phyloP scores from a whole-genome alignment of 139 green algal species.

The Zygnema cylindricum region DNA sequence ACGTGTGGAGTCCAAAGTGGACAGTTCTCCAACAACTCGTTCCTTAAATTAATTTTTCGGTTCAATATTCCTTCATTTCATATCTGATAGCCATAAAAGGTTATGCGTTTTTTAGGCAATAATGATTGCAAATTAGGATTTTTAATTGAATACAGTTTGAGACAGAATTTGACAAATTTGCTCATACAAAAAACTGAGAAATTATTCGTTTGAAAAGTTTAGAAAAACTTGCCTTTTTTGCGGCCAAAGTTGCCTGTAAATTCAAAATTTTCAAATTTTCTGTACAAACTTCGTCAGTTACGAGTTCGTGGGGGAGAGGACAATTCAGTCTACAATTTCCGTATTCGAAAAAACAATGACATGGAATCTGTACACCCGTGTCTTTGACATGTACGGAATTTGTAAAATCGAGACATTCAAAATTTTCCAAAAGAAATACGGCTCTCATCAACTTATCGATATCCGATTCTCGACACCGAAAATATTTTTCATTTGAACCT shows the following conservation, averaged over 20 bases:
- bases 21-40: no score
- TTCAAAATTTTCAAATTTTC: not conserved
- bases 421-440: not conserved
- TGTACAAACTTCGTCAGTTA: no score
- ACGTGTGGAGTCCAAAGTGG: no score
- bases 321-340: no score
- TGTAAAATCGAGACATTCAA: not conserved
- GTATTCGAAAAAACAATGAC: no score
- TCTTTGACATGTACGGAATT: no score
- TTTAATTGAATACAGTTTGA: no score
- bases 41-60: no score
- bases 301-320: no score
- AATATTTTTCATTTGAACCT: not conserved
- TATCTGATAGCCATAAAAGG: not conserved
- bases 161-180: not conserved
- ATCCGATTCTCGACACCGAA: not conserved
- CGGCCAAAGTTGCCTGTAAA: not conserved
- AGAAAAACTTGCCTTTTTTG: not conserved
- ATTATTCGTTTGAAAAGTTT: not conserved
- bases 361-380: no score
- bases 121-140: no score
- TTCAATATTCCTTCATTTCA: no score
- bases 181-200: not conserved
- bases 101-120: not conserved
- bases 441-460: not conserved